These are phyloP conservation scores for Salix suchowensis DNA, from an alignment of 345 rosid species.

Conservation along the genomic window DNA sequence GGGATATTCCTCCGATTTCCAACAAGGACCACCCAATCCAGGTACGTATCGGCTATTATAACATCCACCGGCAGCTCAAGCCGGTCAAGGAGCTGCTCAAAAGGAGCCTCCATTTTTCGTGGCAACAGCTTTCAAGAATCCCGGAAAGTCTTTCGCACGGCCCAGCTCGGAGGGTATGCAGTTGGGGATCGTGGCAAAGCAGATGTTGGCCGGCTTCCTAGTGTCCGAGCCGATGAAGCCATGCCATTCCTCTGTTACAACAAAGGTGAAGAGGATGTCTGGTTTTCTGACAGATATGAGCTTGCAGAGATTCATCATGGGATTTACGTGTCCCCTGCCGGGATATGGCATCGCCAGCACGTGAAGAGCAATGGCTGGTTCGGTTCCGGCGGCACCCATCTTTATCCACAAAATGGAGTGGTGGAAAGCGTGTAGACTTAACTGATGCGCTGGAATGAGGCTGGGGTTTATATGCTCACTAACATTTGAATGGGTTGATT, in stretches of 20 bases:
- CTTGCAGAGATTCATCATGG: constrained; percentile 15
- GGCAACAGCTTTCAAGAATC: constrained; percentile 12
- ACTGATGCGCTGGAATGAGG: no score
- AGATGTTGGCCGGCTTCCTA: not conserved
- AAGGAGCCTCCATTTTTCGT: constrained; percentile 18
- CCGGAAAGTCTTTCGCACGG: constrained; percentile 12
- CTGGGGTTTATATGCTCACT: no score
- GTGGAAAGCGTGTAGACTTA: no score
- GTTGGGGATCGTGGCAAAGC: constrained; percentile 15
- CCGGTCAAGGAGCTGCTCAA: constrained; percentile 16
- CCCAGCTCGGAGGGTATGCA: constrained; percentile 24
- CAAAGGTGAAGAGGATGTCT: constrained; percentile 1
- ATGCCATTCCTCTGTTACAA: constrained; percentile 12
- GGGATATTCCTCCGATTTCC: constrained; percentile 19
- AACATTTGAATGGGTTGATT: no score
- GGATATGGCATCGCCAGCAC: constrained; percentile 15
- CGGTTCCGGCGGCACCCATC: not conserved
- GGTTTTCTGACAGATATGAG: no score
- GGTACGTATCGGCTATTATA: constrained; percentile 12
- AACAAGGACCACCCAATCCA: constrained; percentile 11
- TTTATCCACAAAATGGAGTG: no score
- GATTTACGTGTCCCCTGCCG: constrained; percentile 22
- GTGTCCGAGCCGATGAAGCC: not conserved
- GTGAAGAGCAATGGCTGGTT: not conserved
- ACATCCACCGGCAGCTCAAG: not conserved